phyloP scores from a whole-genome alignment of 2,329 filamentous ascomycete genomes.

The Pseudocercospora macadamiae region DNA sequence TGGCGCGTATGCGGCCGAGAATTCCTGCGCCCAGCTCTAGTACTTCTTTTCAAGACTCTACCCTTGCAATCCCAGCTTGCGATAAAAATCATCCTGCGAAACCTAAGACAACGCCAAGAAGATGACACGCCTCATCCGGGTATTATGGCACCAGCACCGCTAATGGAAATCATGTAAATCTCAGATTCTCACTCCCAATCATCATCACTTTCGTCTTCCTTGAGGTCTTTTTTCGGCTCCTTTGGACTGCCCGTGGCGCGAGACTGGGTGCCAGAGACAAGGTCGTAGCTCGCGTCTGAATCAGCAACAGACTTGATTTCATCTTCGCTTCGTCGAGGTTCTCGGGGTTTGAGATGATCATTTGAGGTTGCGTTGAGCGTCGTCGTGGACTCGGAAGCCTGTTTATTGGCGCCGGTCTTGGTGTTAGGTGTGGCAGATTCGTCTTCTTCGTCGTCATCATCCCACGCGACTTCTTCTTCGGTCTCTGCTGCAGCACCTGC shows the following conservation, averaged over 20 bases:
- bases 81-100: no score
- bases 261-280: constrained; percentile 76
- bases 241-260: constrained; percentile 71
- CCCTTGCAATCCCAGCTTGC: no score
- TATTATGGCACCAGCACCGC: background rate
- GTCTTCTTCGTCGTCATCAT: constrained; percentile 73
- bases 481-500: constrained; percentile 71
- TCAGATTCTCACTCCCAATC: constrained; percentile 39
- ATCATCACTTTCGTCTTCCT: constrained; percentile 38
- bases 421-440: constrained; percentile 43
- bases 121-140: background rate
- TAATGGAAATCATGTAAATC: background rate
- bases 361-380: constrained; percentile 33
- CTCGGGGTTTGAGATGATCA: constrained; percentile 59
- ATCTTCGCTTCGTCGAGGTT: constrained; percentile 75
- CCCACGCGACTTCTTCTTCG: constrained; percentile 70
- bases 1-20: background rate
- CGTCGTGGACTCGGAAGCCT: constrained; percentile 33
- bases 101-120: constrained; percentile 1
- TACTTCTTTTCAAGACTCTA: no score
- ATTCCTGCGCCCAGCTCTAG: no score
- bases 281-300: constrained; percentile 94
- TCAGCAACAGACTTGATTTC: constrained; percentile 78
- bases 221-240: constrained; percentile 49
- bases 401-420: constrained; percentile 17